These are phyloP conservation scores for Fonsecaea monophora DNA, from an alignment of 2,329 filamentous ascomycete species.

Conservation along the genomic window DNA sequence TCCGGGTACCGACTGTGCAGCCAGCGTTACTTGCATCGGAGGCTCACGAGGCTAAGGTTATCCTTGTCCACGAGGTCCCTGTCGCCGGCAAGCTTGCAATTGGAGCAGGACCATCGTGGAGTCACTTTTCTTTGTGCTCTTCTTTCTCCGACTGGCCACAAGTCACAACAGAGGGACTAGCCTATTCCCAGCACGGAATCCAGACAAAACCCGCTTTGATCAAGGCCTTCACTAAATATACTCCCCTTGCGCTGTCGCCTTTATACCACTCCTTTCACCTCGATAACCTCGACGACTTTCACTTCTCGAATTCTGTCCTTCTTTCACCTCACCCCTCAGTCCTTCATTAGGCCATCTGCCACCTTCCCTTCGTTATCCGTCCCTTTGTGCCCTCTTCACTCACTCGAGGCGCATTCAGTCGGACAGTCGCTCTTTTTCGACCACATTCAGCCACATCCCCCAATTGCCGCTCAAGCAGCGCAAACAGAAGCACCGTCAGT, in stretches of 20 bases:
- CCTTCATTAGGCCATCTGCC: slow-evolving; percentile 30
- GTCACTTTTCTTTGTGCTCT: slow-evolving; percentile 19
- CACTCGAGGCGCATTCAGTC: slow-evolving; percentile 30
- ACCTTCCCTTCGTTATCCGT: slow-evolving; percentile 28
- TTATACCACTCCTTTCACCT: slow-evolving; percentile 17
- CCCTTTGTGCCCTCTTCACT: slow-evolving; percentile 33
- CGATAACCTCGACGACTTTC: slow-evolving; percentile 22
- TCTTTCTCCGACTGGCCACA: slow-evolving; percentile 1
- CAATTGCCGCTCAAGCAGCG: slow-evolving; percentile 11
- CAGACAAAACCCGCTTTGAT: not conserved
- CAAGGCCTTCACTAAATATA: slow-evolving; percentile 17
- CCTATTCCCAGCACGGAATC: not conserved
- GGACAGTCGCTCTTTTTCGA: slow-evolving; percentile 30
- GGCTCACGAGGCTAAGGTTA: slow-evolving; percentile 3
- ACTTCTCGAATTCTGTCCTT: slow-evolving; percentile 12
- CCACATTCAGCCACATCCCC: slow-evolving; percentile 6
- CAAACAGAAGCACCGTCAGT: slow-evolving; percentile 33
- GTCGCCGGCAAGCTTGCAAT: slow-evolving; percentile 11
- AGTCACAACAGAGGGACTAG: slow-evolving; percentile 11
- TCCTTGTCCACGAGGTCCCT: slow-evolving; percentile 8
- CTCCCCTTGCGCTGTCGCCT: slow-evolving; percentile 7
- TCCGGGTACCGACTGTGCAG: slow-evolving; percentile 22
- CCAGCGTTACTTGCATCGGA: slow-evolving; percentile 7
- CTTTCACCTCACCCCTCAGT: slow-evolving; percentile 24
- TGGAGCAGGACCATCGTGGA: slow-evolving; percentile 18